Percentiles rank a stretch among this genome's conserved stretches.
phyloP scores from a whole-genome alignment of 139 green algal genomes.

The Coelastrella sp. region DNA sequence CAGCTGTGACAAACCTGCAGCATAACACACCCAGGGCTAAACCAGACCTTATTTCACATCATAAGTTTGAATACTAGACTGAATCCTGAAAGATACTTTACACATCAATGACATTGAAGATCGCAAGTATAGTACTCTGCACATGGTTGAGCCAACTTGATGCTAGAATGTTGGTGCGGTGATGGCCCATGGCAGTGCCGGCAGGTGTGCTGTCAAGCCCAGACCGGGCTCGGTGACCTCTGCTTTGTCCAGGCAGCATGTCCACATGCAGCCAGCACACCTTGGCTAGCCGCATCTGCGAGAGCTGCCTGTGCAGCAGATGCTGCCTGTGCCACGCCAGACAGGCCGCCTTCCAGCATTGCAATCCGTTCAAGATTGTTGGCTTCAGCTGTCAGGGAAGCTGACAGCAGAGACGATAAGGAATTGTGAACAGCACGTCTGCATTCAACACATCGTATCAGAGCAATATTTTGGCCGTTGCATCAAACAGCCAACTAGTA shows the following conservation, averaged over 20 bases:
- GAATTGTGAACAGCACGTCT: slow-evolving; percentile 26
- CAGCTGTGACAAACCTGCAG: slow-evolving; percentile 35
- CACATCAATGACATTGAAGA: too few relatives aligned
- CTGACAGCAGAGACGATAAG: slow-evolving; percentile 31
- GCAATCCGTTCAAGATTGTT: slow-evolving; percentile 15
- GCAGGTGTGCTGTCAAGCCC: too few relatives aligned
- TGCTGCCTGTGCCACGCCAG: slow-evolving; percentile 22
- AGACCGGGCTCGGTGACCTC: too few relatives aligned
- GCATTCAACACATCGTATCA: not conserved
- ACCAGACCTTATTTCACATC: not conserved
- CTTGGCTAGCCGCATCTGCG: slow-evolving; percentile 24
- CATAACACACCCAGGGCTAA: not conserved
- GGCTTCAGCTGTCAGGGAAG: not conserved
- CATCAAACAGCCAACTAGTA: not conserved
- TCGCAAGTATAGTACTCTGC: too few relatives aligned
- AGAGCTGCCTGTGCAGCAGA: slow-evolving; percentile 33
- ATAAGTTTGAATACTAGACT: too few relatives aligned
- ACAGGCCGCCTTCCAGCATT: slow-evolving; percentile 32
- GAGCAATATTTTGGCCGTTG: not conserved
- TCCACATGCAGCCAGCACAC: not conserved
- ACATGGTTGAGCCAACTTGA: too few relatives aligned
- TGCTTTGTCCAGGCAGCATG: not conserved
- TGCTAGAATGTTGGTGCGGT: too few relatives aligned
- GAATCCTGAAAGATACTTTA: too few relatives aligned
- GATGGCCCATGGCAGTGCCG: too few relatives aligned